These are phyloP conservation scores for Hymenotorrendiella dingleyae DNA, from an alignment of 2,329 filamentous ascomycete genomes.

Conservation along the genomic window DNA sequence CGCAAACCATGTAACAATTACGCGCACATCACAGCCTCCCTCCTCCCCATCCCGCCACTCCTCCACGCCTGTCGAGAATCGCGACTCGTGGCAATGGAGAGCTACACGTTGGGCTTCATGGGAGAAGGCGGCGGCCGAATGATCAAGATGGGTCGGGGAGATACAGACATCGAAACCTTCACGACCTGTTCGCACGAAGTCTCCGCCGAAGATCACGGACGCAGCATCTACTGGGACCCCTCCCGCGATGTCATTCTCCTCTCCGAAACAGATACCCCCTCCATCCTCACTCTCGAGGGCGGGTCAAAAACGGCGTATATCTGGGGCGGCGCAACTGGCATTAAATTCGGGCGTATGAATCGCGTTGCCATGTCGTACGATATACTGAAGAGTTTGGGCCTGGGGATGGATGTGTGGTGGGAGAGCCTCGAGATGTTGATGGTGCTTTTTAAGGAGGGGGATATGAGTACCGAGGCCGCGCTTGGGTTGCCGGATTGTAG, in stretches of 20 bases:
- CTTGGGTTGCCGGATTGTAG: background rate
- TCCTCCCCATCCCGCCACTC: background rate
- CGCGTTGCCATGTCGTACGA: slow-evolving; percentile 3
- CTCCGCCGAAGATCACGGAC: background rate
- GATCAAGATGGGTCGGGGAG: slow-evolving; percentile 1
- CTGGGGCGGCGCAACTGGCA: slow-evolving; percentile 11
- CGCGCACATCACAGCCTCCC: slow-evolving; percentile 5
- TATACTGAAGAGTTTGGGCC: background rate
- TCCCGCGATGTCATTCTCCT: slow-evolving; percentile 2
- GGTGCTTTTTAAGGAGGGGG: background rate
- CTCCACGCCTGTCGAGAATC: slow-evolving; percentile 5
- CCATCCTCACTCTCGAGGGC: too few relatives aligned
- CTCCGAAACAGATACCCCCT: background rate
- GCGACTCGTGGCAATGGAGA: background rate
- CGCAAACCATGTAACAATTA: slow-evolving; percentile 12
- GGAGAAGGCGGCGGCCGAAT: background rate
- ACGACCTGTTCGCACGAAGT: slow-evolving; percentile 13
- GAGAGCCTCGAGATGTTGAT: slow-evolving; percentile 40
- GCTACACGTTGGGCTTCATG: slow-evolving; percentile 7
- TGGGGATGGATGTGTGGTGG: slow-evolving; percentile 56
- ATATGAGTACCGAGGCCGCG: background rate
- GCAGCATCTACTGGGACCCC: background rate
- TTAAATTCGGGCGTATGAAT: slow-evolving; percentile 5
- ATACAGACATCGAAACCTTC: slow-evolving; percentile 11
- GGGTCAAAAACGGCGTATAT: background rate